Evolutionary conservation across 495 filamentous ascomycete genomes (phyloP), one percentile per base, ranked within the genome.

Genomic region (Trypethelium eluteriae): DNA sequence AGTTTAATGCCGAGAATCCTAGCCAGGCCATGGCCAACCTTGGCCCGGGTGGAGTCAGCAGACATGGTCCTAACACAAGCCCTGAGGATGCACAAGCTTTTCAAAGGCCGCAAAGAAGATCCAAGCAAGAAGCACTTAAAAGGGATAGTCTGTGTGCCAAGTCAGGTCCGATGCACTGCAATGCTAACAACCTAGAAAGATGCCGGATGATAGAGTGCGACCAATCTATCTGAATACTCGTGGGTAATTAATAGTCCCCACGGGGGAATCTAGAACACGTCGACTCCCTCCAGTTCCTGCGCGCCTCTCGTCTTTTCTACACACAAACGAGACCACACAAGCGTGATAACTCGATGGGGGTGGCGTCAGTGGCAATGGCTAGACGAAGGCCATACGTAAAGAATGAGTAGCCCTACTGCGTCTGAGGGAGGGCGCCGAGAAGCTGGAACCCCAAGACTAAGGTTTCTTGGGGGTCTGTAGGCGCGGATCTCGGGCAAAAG

Each of bases 1-100:
- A 96, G 80, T 75, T 96, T 90, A 81, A 98, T 96, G 25, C 90
- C 89, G 39, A 98, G 81, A 61, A 79, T 83, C 76, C 90, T 93
- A 66, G 94, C 94, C 75, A 94, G 75, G 63, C 78, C 77, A 71
- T 88, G 88, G 74, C 91, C 88, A 66, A 89, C 64, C 75, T 88
- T 88, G 67, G 82, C 78, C 6, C 71, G 67, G 34, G 77, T 78
- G 62, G 73, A 69, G 25, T 36, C 25, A 9, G 53, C 36, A 32
- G 65, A 62, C 64, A 61, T 69, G 47, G 25, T 70, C 47, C 32
- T 3, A 11, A 39, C 14, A 32, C 35, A 32, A 41, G 32, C n/a
- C 5, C n/a, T 53, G 7, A 53, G 49, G 16, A 5, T 5, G 49
- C 3, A 59, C 53, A 14, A 59, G 32, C 11, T 59, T 10, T 34